A percentile compares a stretch with the other conserved stretches of the same genome.
phyloP scores from a whole-genome alignment of 768 basidiomycete species.

The Amanita rimosa region DNA sequence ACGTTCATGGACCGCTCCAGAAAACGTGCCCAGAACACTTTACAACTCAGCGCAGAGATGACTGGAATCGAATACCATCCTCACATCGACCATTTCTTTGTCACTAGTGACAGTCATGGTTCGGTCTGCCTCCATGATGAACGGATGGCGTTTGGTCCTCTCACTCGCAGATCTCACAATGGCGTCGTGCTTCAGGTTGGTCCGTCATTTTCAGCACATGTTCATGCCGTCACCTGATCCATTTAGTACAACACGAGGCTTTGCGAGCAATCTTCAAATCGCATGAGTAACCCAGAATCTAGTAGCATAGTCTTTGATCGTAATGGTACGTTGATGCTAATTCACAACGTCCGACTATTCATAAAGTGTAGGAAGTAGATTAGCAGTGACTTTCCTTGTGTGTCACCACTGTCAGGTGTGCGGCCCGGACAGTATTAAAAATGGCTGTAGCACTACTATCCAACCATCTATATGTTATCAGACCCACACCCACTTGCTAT shows the following conservation, averaged over 20 bases:
- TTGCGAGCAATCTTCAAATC: conserved; percentile 24
- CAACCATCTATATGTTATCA: conserved; percentile 57
- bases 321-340: conserved; percentile 34
- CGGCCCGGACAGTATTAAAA: conserved; percentile 9
- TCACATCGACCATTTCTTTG: conserved; percentile 54
- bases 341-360: not conserved
- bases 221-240: not conserved
- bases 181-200: conserved; percentile 48
- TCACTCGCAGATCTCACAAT: conserved; percentile 26
- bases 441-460: conserved; percentile 43
- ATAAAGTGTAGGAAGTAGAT: conserved; percentile 34
- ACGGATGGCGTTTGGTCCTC: conserved; percentile 63
- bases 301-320: conserved; percentile 61
- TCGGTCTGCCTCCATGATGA: conserved; percentile 56
- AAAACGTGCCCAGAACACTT: conserved; percentile 31
- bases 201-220: not conserved
- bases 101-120: conserved; percentile 49
- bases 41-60: conserved; percentile 45
- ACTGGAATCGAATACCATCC: conserved; percentile 64
- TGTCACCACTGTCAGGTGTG: not conserved
- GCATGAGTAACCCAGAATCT: conserved; percentile 50
- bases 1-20: conserved; percentile 10
- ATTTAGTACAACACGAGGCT: conserved; percentile 30
- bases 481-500: conserved; percentile 64
- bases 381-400: conserved; percentile 62